Percentiles rank a stretch among this genome's conserved stretches.
Conservation (phyloP, 176 grass and related monocot species). For the Thinopyrum elongatum region DNA sequence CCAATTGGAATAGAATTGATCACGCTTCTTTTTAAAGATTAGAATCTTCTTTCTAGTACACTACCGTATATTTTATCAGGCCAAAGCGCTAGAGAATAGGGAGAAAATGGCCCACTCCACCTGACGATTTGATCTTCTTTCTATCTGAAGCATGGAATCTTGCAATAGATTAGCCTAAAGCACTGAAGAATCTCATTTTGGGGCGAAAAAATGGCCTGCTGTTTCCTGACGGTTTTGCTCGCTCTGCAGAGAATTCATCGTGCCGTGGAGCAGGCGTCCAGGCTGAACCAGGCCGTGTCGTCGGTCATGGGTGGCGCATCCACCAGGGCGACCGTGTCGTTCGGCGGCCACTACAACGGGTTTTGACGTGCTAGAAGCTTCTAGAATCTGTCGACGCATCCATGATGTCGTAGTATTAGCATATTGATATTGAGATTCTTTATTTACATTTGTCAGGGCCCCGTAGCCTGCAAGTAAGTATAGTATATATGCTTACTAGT, state of each 20-base stretch:
- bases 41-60: not conserved
- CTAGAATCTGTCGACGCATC: not conserved
- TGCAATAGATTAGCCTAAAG: not conserved
- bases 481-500: not conserved
- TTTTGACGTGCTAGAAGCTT: constrained; percentile 34
- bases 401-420: not conserved
- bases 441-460: not conserved
- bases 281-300: constrained; percentile 77
- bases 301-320: constrained; percentile 58
- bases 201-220: not conserved
- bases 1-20: not conserved
- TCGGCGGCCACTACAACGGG: constrained; percentile 63
- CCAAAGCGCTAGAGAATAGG: too few relatives aligned
- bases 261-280: constrained; percentile 53
- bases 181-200: not conserved
- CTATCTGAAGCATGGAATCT: not conserved
- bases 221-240: not conserved
- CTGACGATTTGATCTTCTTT: not conserved
- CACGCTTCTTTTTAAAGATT: not conserved
- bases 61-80: too few relatives aligned
- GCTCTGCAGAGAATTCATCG: constrained; percentile 65
- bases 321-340: constrained; percentile 62
- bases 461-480: not conserved
- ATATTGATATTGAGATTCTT: constrained; percentile 11
- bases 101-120: not conserved